Conservation (phyloP, 2,329 filamentous ascomycete genomes). For the Penicillium sp. region DNA sequence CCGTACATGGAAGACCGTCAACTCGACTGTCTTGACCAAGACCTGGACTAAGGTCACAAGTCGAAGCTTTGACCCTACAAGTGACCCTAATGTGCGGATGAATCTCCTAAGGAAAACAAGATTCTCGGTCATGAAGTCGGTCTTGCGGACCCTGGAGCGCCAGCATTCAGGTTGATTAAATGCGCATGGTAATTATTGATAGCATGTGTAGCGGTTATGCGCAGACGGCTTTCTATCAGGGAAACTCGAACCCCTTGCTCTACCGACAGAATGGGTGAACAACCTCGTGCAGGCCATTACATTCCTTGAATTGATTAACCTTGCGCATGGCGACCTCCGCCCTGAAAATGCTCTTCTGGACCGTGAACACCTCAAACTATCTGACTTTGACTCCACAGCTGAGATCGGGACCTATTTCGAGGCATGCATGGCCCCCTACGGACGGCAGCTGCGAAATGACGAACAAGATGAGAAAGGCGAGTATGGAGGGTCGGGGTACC, state of each 20-base stretch:
- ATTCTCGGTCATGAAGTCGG: no score
- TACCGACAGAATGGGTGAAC: conserved; percentile 39
- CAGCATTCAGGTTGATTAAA: no score
- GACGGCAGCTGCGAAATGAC: conserved; percentile 29
- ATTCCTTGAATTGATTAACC: conserved; percentile 39
- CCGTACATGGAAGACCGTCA: background rate
- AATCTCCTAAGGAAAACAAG: no score
- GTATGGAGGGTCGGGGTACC: conserved; percentile 25
- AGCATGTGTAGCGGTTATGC: no score
- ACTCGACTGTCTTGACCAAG: no score
- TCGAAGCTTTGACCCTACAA: no score
- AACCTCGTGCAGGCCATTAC: conserved; percentile 36
- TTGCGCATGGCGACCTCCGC: conserved; percentile 38
- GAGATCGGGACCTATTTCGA: conserved; percentile 31
- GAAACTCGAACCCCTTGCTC: conserved; percentile 29
- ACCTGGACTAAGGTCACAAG: no score
- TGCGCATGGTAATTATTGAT: no score
- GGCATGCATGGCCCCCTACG: conserved; percentile 31
- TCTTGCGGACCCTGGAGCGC: no score
- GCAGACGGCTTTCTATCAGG: no score
- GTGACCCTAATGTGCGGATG: no score
- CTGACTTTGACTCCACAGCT: conserved; percentile 36
- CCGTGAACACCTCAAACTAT: conserved; percentile 33
- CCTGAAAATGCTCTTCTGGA: conserved; percentile 39
- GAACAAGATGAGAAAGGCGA: conserved; percentile 25